Percentiles rank a stretch among this genome's conserved stretches.
phyloP scores from a whole-genome alignment of 2,329 filamentous ascomycete genomes.

The Talaromyces sp. region DNA sequence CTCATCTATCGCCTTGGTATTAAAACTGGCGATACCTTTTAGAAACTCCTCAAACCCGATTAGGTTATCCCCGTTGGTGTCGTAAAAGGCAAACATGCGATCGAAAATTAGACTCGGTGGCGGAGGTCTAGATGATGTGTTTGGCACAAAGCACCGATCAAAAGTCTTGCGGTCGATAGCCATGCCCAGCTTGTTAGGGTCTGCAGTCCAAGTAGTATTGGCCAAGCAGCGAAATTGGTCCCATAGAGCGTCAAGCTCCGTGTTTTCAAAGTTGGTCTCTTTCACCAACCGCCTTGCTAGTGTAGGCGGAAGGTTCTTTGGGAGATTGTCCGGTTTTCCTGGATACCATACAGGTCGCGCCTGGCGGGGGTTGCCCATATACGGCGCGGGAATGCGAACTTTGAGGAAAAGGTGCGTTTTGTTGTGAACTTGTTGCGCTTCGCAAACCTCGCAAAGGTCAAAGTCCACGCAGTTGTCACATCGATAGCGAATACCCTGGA shows the following conservation, averaged over 20 bases:
- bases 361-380: constrained; percentile 70
- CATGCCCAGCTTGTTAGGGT: constrained; percentile 69
- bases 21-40: constrained; percentile 65
- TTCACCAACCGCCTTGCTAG: constrained; percentile 63
- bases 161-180: constrained; percentile 93
- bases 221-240: constrained; percentile 96
- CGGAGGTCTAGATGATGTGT: constrained; percentile 70
- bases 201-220: constrained; percentile 73
- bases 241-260: constrained; percentile 88
- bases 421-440: constrained; percentile 63
- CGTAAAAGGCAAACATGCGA: constrained; percentile 94
- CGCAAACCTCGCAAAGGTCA: constrained; percentile 90
- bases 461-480: constrained; percentile 96
- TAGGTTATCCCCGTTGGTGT: constrained; percentile 78
- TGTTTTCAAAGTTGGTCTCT: constrained; percentile 73
- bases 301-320: constrained; percentile 59
- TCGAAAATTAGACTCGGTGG: constrained; percentile 89
- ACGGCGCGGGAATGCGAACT: constrained; percentile 80
- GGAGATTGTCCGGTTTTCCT: constrained; percentile 70
- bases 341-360: constrained; percentile 82
- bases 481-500: constrained; percentile 85
- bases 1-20: constrained; percentile 54
- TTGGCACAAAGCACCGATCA: constrained; percentile 80
- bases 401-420: constrained; percentile 98
- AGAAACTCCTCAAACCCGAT: constrained; percentile 93